A percentile compares a stretch with the other conserved stretches of the same genome.
These are phyloP conservation scores for Ilyonectria robusta DNA, from an alignment of 2,329 filamentous ascomycete species.

Conservation along the genomic window DNA sequence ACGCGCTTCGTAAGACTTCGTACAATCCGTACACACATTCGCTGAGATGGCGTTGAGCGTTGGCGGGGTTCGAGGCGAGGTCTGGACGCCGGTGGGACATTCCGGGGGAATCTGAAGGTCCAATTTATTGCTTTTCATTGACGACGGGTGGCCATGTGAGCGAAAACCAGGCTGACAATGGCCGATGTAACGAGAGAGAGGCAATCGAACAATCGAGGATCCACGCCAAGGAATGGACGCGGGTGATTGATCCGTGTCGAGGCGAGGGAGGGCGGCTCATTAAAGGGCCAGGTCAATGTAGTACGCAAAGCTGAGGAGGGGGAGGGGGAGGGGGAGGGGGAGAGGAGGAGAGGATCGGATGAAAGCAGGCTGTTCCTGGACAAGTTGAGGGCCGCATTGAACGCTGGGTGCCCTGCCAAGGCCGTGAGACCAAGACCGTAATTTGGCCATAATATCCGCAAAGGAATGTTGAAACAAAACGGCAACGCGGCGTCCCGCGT, in stretches of 20 bases:
- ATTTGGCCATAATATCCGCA: conserved; percentile 44
- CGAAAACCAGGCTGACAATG: not conserved
- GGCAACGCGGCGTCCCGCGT: conserved; percentile 36
- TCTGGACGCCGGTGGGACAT: conserved; percentile 12
- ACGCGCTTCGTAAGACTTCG: not conserved
- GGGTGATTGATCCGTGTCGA: conserved; percentile 19
- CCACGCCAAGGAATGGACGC: conserved; percentile 14
- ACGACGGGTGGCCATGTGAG: not conserved
- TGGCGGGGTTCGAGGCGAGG: not conserved
- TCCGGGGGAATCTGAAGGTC: too few relatives aligned
- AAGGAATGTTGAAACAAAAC: conserved; percentile 46
- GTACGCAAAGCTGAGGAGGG: not conserved
- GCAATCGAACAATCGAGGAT: conserved; percentile 9
- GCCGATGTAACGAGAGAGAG: conserved; percentile 15
- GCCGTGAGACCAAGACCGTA: conserved; percentile 35
- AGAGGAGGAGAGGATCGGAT: conserved; percentile 6
- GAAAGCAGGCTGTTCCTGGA: conserved; percentile 7
- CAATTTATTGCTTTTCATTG: too few relatives aligned
- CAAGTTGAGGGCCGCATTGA: conserved; percentile 27
- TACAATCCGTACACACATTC: not conserved
- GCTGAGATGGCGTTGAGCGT: not conserved
- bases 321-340: conserved; percentile 13
- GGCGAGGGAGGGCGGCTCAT: conserved; percentile 13
- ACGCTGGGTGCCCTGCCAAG: conserved; percentile 33
- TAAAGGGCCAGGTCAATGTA: not conserved